These are phyloP conservation scores for Stemphylium vesicarium DNA, from an alignment of 2,329 filamentous ascomycete species.

Conservation along the genomic window DNA sequence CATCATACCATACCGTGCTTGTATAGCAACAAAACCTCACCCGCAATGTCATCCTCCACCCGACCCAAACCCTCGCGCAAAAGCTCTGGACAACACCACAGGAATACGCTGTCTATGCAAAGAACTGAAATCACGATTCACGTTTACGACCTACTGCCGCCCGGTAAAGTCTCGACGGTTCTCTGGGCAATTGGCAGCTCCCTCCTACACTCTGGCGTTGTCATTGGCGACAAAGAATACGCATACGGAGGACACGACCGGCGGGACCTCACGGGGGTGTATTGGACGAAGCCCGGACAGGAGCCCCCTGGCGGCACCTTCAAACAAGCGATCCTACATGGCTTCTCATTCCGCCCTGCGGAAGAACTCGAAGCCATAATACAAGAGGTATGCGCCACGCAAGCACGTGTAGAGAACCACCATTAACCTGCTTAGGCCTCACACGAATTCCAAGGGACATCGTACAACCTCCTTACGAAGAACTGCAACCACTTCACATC, in stretches of 20 bases:
- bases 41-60: conserved; percentile 40
- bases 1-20: background rate
- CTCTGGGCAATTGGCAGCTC: conserved; percentile 80
- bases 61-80: conserved; percentile 48
- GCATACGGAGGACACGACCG: conserved; percentile 83
- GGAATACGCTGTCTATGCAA: conserved; percentile 71
- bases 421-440: conserved; percentile 59
- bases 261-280: conserved; percentile 75
- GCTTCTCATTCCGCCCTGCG: conserved; percentile 73
- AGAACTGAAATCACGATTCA: conserved; percentile 78
- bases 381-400: conserved; percentile 50
- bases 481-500: conserved; percentile 92
- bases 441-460: conserved; percentile 74
- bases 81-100: conserved; percentile 62
- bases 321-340: conserved; percentile 75
- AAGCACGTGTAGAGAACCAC: background rate
- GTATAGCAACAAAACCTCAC: conserved; percentile 8
- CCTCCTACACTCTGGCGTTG: conserved; percentile 81
- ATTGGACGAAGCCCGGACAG: conserved; percentile 76
- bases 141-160: conserved; percentile 79
- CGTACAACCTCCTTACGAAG: conserved; percentile 80
- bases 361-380: conserved; percentile 75
- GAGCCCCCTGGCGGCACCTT: conserved; percentile 81
- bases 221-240: conserved; percentile 81
- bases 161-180: conserved; percentile 74